Conservation (phyloP, 495 filamentous ascomycete species). For the Baudoinia panamericana region DNA sequence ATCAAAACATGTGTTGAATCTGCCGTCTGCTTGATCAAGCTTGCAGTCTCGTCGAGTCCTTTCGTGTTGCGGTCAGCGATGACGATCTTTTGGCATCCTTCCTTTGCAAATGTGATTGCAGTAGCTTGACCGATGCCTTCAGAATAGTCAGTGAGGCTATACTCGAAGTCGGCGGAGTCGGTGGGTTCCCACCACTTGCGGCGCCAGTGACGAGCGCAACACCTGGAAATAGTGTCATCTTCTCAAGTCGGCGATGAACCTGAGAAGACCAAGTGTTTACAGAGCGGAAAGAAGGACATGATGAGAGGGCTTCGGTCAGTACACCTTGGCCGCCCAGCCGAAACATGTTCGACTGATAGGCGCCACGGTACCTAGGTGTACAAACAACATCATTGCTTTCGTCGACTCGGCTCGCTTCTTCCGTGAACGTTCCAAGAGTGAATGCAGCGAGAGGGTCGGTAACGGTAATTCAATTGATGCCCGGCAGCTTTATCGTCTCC, state of each 20-base stretch:
- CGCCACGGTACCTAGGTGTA: no score
- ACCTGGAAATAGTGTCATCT: slow-evolving; percentile 12
- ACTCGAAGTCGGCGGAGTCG: not conserved
- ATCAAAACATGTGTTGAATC: slow-evolving; percentile 26
- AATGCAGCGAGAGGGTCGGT: no score
- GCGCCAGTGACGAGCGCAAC: slow-evolving; percentile 16
- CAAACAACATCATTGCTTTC: not conserved
- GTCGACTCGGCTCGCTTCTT: slow-evolving; percentile 3
- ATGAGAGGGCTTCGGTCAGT: no score
- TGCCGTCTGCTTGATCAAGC: slow-evolving; percentile 25
- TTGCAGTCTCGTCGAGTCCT: slow-evolving; percentile 29
- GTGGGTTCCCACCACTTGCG: slow-evolving; percentile 1
- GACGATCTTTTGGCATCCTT: slow-evolving; percentile 37
- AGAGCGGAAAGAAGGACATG: no score
- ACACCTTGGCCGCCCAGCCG: no score
- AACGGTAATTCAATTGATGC: no score
- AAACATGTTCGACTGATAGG: not conserved
- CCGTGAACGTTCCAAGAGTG: slow-evolving; percentile 1
- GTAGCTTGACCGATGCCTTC: slow-evolving; percentile 43
- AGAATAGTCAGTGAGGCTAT: not conserved
- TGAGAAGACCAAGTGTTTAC: not conserved
- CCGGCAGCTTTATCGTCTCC: no score
- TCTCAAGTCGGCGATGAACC: not conserved
- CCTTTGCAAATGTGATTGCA: slow-evolving; percentile 37
- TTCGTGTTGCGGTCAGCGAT: slow-evolving; percentile 38